phyloP scores from a whole-genome alignment of 495 filamentous ascomycete species.

The Annulohypoxylon maeteangense region DNA sequence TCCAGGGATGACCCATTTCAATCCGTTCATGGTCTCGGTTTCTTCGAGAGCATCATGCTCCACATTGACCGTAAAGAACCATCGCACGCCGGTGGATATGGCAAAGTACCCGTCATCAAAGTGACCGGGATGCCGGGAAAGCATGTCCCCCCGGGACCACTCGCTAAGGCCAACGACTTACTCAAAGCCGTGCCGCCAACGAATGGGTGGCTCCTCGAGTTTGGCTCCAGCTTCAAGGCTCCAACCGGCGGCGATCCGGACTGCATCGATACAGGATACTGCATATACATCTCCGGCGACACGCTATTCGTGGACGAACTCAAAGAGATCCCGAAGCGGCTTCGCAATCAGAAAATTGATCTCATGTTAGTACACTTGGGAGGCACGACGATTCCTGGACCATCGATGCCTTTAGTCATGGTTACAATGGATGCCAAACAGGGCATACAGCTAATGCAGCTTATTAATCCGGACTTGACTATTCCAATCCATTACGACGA shows the following conservation, averaged over 20 bases:
- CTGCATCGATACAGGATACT: constrained; percentile 62
- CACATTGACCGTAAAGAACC: constrained; percentile 51
- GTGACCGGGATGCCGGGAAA: constrained; percentile 78
- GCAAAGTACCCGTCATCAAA: constrained; percentile 56
- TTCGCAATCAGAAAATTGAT: constrained; percentile 64
- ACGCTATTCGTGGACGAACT: constrained; percentile 74
- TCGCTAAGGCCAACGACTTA: constrained; percentile 66
- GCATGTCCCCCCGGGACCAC: constrained; percentile 66
- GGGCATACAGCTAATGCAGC: constrained; percentile 67
- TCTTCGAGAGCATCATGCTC: constrained; percentile 65
- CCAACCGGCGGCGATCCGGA: constrained; percentile 30
- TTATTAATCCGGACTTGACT: constrained; percentile 71
- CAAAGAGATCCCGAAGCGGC: constrained; percentile 62
- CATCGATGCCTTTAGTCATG: constrained; percentile 68
- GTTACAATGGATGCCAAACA: constrained; percentile 78
- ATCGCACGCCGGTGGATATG: constrained; percentile 19
- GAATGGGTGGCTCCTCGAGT: constrained; percentile 78
- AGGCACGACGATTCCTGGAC: constrained; percentile 72
- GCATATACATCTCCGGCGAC: constrained; percentile 79
- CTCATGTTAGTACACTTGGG: constrained; percentile 76
- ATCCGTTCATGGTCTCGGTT: constrained; percentile 63
- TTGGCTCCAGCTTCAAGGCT: constrained; percentile 57
- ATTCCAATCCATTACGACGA: constrained; percentile 79
- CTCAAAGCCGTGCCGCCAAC: constrained; percentile 73
- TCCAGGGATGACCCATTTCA: constrained; percentile 63